A percentile compares a stretch with the other conserved stretches of the same genome.
phyloP scores from a whole-genome alignment of 257 asterid genomes.

The Perilla frutescens region DNA sequence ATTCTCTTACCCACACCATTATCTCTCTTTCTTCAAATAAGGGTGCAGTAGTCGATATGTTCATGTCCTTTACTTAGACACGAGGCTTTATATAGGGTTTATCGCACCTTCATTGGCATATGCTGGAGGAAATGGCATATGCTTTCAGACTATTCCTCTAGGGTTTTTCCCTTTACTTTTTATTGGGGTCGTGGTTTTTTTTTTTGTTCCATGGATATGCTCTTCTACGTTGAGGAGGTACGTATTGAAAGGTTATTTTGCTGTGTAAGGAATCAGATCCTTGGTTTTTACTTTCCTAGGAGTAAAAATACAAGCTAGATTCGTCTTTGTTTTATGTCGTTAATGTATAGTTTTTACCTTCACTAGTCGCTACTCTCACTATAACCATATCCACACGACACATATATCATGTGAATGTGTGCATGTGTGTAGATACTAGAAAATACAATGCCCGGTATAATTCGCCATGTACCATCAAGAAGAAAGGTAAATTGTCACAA shows the following conservation, averaged over 20 bases:
- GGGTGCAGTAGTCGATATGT: slow-evolving; percentile 6
- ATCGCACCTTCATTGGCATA: slow-evolving; percentile 55
- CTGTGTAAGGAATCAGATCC: slow-evolving; percentile 43
- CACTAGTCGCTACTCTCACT: background rate
- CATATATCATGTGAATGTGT: too few species aligned
- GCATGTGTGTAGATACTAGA: too few species aligned
- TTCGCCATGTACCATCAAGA: too few species aligned
- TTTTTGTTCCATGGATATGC: slow-evolving; percentile 55
- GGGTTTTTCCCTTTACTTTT: slow-evolving; percentile 42
- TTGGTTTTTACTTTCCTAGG: slow-evolving; percentile 37
- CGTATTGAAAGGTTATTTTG: slow-evolving; percentile 29
- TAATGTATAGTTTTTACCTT: slow-evolving; percentile 1
- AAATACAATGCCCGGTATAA: too few species aligned
- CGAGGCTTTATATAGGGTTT: too few species aligned
- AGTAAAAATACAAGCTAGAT: slow-evolving; percentile 32
- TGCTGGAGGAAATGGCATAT: slow-evolving; percentile 57
- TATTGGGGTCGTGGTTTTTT: slow-evolving; percentile 40
- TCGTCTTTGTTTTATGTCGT: slow-evolving; percentile 26
- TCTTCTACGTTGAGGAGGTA: slow-evolving; percentile 33
- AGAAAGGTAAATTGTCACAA: background rate
- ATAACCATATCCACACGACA: background rate
- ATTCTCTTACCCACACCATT: slow-evolving; percentile 48
- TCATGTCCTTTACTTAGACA: too few species aligned
- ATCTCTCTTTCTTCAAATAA: slow-evolving; percentile 24
- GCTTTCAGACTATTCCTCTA: slow-evolving; percentile 44